Evolutionary conservation across 1,284 basidiomycete species (phyloP).

Genomic region (Cryptococcus jaspeensis): DNA sequence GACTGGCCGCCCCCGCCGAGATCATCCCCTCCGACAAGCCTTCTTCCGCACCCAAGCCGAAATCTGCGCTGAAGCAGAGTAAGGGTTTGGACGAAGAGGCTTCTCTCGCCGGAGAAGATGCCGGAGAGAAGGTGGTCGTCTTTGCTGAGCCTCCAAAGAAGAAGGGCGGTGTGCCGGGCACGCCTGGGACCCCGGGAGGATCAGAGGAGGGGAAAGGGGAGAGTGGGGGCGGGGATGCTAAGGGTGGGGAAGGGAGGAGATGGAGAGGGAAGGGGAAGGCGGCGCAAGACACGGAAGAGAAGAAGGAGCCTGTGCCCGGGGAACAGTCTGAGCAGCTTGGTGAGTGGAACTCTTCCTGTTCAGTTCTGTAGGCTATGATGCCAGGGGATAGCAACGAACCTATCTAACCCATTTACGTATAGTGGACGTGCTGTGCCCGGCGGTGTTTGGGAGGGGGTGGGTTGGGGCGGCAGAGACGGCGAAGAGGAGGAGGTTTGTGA

Average conservation of each 20-base stretch:
- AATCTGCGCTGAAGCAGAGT: no score
- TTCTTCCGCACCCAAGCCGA: no score
- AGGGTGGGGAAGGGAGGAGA: background rate
- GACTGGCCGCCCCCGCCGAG: no score
- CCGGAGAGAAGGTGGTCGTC: background rate
- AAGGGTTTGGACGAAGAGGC: no score
- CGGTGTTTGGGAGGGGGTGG: slow-evolving; percentile 10
- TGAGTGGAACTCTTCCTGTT: background rate
- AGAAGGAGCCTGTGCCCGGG: background rate
- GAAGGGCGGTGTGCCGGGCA: no score
- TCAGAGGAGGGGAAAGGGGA: no score
- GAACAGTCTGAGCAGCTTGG: background rate
- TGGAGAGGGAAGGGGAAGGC: background rate
- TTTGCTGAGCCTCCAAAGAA: no score
- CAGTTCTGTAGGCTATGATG: background rate
- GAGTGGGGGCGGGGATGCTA: background rate
- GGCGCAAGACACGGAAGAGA: background rate
- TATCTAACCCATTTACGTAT: no score
- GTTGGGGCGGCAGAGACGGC: background rate
- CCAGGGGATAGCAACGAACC: no score
- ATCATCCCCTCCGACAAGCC: no score
- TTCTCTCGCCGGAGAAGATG: background rate
- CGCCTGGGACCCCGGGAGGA: no score
- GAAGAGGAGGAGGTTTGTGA: slow-evolving; percentile 14
- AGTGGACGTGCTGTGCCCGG: slow-evolving; percentile 16